Percentiles rank a stretch among this genome's conserved stretches.
Evolutionary conservation across 2,329 filamentous ascomycete species (phyloP).

Genomic region (Trichophyton verrucosum): DNA sequence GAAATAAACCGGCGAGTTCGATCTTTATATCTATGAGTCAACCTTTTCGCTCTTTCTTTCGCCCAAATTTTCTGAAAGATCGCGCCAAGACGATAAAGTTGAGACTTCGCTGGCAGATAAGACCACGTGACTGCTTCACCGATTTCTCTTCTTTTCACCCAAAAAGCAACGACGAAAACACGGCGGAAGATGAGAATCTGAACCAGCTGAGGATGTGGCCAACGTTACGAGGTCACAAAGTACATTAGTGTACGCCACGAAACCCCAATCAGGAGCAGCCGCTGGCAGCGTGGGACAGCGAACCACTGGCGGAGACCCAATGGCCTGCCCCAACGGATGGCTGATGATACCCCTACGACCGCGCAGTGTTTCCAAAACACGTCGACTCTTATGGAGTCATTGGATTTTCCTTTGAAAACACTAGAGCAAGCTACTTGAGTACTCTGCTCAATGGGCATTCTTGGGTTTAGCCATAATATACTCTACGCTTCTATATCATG

Average conservation of each 20-base stretch:
- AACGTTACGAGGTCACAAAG: neutral
- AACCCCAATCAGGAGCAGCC: neutral
- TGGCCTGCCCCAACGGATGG: neutral
- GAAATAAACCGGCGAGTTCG: neutral
- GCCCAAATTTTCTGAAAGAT: neutral
- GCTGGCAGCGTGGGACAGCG: neutral
- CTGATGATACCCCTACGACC: neutral
- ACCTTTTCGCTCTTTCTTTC: neutral
- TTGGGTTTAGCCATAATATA: no score
- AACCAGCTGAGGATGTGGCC: no score
- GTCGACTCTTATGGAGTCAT: neutral
- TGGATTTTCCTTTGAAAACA: neutral
- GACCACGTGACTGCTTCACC: neutral
- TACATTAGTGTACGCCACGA: neutral
- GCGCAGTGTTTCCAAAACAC: neutral
- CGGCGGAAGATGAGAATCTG: neutral
- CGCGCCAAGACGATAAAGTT: neutral
- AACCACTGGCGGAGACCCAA: neutral
- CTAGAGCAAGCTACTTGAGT: neutral
- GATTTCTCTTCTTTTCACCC: neutral
- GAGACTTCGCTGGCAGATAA: neutral
- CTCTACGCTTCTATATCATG: no score
- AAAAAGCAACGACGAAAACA: no score
- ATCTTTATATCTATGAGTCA: neutral
- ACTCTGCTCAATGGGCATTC: neutral